Conservation (phyloP, 495 filamentous ascomycete species). For the Hyphodiscus hymeniophilus region DNA sequence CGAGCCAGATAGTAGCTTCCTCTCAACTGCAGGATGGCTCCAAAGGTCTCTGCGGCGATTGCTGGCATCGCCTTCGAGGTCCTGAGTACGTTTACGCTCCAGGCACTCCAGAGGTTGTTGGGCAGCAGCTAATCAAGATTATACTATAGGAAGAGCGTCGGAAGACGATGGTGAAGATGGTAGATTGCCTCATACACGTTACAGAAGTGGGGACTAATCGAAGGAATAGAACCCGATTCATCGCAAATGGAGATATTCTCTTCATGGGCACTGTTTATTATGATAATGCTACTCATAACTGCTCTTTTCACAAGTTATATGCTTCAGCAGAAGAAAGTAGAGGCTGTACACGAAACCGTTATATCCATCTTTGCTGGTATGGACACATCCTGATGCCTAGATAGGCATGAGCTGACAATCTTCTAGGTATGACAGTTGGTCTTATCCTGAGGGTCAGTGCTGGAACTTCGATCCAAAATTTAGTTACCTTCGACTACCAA, state of each 20-base stretch:
- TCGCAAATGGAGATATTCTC: constrained; percentile 80
- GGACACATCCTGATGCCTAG: constrained; percentile 17
- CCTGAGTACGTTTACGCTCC: constrained; percentile 16
- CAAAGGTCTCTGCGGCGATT: constrained; percentile 13
- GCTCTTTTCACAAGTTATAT: constrained; percentile 97
- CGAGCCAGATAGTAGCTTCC: background rate
- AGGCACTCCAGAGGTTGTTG: background rate
- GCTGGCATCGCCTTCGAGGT: constrained; percentile 12
- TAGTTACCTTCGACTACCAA: constrained; percentile 94
- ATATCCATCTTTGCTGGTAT: constrained; percentile 94
- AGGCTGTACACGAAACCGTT: constrained; percentile 96
- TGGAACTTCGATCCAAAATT: constrained; percentile 71
- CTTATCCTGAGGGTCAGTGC: constrained; percentile 75
- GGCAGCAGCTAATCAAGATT: constrained; percentile 3
- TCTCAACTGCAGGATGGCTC: background rate
- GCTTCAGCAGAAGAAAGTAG: constrained; percentile 87
- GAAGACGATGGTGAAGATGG: constrained; percentile 44
- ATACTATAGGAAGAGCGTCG: constrained; percentile 32
- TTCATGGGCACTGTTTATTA: constrained; percentile 95
- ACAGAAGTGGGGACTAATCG: constrained; percentile 8
- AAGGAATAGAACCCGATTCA: constrained; percentile 34
- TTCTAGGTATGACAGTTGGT: constrained; percentile 86
- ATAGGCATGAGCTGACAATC: constrained; percentile 1
- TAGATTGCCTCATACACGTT: constrained; percentile 21
- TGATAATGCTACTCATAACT: constrained; percentile 84